Evolutionary conservation across 2,329 filamentous ascomycete species (phyloP).

Genomic region (Talaromyces verruculosus): DNA sequence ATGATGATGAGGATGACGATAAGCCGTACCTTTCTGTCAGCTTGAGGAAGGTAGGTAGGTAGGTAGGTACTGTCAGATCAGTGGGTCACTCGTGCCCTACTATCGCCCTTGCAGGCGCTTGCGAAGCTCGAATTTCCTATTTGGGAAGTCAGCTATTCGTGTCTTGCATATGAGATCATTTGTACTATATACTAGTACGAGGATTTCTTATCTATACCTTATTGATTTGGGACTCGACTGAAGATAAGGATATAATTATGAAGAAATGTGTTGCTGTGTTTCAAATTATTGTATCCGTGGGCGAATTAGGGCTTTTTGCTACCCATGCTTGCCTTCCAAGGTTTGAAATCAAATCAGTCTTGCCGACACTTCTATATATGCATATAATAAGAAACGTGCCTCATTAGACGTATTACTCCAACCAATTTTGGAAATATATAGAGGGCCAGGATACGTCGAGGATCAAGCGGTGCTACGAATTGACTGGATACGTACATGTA

Average conservation of each 20-base stretch:
- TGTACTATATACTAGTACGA: background rate
- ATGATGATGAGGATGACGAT: background rate
- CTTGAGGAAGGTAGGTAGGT: background rate
- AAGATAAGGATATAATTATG: background rate
- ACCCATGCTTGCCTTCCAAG: background rate
- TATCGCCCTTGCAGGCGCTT: conserved; percentile 17
- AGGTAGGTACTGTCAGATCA: background rate
- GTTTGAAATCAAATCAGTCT: background rate
- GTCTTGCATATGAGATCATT: conserved; percentile 11
- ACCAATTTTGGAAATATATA: background rate
- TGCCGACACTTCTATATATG: background rate
- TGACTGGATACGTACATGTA: background rate
- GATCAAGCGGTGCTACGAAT: background rate
- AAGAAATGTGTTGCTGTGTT: background rate
- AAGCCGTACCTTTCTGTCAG: background rate
- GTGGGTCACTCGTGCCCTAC: background rate
- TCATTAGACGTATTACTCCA: background rate
- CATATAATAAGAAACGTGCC: background rate
- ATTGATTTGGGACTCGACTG: background rate
- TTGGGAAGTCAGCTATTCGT: conserved; percentile 4
- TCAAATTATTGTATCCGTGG: background rate
- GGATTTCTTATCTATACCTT: background rate
- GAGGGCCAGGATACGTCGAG: background rate
- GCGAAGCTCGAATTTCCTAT: conserved; percentile 15
- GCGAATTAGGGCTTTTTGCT: background rate